Conservation (phyloP, 2,329 filamentous ascomycete genomes). For the Monilinia laxa region DNA sequence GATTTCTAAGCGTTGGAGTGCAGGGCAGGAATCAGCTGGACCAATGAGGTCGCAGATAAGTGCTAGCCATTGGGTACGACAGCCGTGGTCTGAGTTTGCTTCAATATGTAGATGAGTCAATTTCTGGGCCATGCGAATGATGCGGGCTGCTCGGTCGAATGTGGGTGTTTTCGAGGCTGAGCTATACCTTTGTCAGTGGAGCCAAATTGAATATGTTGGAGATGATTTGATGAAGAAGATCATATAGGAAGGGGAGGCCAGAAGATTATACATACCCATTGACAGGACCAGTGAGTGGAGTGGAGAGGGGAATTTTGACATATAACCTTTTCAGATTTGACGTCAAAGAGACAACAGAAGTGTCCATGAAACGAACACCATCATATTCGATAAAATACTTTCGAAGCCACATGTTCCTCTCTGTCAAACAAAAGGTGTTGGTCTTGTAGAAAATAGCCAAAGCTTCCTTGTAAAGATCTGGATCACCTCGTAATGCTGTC, state of each 20-base stretch:
- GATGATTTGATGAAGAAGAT: background rate
- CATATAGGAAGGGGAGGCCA: background rate
- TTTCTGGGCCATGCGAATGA: constrained; percentile 11
- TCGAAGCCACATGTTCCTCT: background rate
- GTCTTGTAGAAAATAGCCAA: constrained; percentile 1
- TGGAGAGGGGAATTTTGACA: background rate
- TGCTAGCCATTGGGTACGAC: constrained; percentile 1
- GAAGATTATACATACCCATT: background rate
- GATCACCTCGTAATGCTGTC: constrained; percentile 5
- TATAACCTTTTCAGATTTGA: background rate
- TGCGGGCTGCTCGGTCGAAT: constrained; percentile 5
- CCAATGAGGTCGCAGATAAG: constrained; percentile 1
- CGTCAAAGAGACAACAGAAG: background rate
- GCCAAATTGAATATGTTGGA: too few relatives aligned
- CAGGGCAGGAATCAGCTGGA: background rate
- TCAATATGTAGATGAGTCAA: constrained; percentile 5
- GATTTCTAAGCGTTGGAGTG: background rate
- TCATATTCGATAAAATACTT: background rate
- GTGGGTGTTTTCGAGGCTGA: background rate
- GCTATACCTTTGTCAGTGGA: background rate
- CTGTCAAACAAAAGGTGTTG: constrained; percentile 5
- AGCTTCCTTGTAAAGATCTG: constrained; percentile 9
- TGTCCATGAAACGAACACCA: constrained; percentile 1
- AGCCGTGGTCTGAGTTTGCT: background rate
- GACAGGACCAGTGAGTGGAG: background rate